Evolutionary conservation across 495 filamentous ascomycete genomes (phyloP).

Genomic region (Podospora conica): DNA sequence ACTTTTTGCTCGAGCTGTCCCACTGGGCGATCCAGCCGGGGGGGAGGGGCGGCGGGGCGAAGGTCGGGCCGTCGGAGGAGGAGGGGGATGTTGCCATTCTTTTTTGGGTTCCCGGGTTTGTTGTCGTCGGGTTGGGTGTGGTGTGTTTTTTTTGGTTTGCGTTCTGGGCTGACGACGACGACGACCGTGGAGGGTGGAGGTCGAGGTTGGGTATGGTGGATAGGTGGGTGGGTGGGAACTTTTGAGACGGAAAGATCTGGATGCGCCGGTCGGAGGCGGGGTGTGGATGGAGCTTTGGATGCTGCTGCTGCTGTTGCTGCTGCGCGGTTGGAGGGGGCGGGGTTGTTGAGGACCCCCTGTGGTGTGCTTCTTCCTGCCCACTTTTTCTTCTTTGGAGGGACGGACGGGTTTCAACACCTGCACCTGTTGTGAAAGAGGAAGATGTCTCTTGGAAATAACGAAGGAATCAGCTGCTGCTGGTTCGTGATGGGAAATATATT

Average conservation of each 20-base stretch:
- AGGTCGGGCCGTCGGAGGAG: conserved; percentile 63
- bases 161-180: neutral
- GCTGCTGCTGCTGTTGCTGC: no score
- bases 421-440: no score
- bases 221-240: no score
- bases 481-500: neutral
- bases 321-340: neutral
- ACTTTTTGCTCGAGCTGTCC: conserved; percentile 69
- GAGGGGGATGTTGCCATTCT: conserved; percentile 52
- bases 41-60: conserved; percentile 61
- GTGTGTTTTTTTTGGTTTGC: neutral
- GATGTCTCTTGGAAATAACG: no score
- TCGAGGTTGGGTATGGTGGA: neutral
- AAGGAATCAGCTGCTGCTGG: neutral
- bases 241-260: neutral
- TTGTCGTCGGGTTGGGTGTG: neutral
- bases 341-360: neutral
- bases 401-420: no score
- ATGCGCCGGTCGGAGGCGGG: neutral
- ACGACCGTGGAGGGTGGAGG: neutral
- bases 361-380: neutral
- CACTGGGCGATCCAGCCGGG: conserved; percentile 81
- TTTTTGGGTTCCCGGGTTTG: no score
- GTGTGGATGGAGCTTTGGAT: no score
- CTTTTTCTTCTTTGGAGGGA: neutral